These are phyloP conservation scores for Tetrahymena elliotti DNA, from an alignment of 73 alveolate species.

Conservation along the genomic window DNA sequence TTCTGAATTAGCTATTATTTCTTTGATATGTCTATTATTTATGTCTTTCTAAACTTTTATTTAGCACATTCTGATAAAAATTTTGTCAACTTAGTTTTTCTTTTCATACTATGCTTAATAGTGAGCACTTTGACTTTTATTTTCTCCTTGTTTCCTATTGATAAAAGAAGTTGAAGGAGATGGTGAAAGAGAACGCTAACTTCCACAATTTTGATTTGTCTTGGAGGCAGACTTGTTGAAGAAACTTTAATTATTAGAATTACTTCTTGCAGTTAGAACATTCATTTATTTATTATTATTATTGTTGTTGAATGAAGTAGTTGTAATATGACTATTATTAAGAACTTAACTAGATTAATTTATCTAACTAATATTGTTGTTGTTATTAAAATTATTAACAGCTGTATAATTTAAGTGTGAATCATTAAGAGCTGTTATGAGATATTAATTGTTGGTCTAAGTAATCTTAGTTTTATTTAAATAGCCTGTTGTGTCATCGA, in stretches of 20 bases:
- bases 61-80: background rate
- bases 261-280: background rate
- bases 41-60: background rate
- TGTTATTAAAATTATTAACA: background rate
- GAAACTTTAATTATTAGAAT: background rate
- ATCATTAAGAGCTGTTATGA: background rate
- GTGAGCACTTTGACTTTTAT: background rate
- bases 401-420: background rate
- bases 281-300: background rate
- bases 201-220: background rate
- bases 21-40: background rate
- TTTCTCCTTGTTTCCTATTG: background rate
- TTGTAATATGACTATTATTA: background rate
- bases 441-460: background rate
- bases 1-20: background rate
- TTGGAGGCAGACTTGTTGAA: background rate
- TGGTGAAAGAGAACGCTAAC: background rate
- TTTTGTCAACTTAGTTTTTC: background rate
- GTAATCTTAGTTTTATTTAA: background rate
- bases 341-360: background rate
- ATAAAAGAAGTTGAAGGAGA: background rate
- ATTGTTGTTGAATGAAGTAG: background rate
- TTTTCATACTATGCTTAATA: background rate
- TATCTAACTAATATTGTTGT: background rate
- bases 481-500: background rate